Evolutionary conservation across 106 monocot species (phyloP).

Genomic region (Acorus calamus): DNA sequence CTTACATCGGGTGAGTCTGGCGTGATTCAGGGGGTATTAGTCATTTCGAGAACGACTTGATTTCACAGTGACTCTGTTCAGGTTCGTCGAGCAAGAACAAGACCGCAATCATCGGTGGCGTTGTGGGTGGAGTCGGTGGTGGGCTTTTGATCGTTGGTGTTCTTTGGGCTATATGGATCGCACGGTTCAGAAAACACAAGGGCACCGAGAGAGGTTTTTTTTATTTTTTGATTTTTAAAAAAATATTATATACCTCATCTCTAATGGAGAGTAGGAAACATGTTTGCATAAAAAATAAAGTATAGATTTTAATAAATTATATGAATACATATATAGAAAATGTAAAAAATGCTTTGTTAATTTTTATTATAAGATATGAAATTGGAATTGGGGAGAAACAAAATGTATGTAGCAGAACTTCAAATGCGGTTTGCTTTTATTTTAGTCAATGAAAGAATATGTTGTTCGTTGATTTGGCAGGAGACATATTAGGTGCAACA

Average conservation of each 20-base stretch:
- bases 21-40: conserved; percentile 7
- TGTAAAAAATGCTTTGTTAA: too few species aligned
- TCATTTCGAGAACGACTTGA: not conserved
- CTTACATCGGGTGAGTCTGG: not conserved
- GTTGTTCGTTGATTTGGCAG: conserved; percentile 18
- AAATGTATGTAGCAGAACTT: too few species aligned
- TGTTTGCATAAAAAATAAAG: too few species aligned
- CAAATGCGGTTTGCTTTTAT: too few species aligned
- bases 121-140: conserved; percentile 25
- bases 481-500: conserved; percentile 43
- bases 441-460: too few species aligned
- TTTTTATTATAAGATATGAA: too few species aligned
- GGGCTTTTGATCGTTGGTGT: conserved; percentile 22
- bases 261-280: too few species aligned
- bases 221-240: not conserved
- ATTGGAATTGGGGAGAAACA: too few species aligned
- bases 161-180: conserved; percentile 20
- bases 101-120: conserved; percentile 30
- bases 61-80: not conserved
- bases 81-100: conserved; percentile 21
- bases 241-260: too few species aligned
- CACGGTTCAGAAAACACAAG: conserved; percentile 8
- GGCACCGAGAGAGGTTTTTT: conserved; percentile 21
- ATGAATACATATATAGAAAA: too few species aligned
- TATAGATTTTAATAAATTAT: not conserved